Evolutionary conservation across 1,284 basidiomycete species (phyloP).

Genomic region (Cryptococcus floricola): DNA sequence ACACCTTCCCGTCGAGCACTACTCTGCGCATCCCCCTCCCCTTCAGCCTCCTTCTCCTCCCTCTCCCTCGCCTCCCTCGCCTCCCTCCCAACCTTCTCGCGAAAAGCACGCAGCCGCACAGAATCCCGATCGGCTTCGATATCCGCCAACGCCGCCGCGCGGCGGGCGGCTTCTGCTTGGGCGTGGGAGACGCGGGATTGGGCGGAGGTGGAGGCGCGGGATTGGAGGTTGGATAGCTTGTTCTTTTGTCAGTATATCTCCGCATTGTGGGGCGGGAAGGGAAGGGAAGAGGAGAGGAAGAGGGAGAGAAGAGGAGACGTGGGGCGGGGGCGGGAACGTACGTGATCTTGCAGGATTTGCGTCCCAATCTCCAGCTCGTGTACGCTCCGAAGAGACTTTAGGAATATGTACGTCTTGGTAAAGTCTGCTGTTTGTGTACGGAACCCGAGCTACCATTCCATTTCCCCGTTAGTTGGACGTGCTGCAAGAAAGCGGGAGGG

Average conservation of each 20-base stretch:
- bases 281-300: too few relatives aligned
- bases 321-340: constrained; percentile 13
- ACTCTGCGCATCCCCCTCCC: not conserved
- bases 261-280: too few relatives aligned
- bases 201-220: constrained; percentile 9
- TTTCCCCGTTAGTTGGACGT: not conserved
- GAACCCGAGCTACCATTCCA: constrained; percentile 40
- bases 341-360: constrained; percentile 32
- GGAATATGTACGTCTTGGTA: constrained; percentile 28
- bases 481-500: not conserved
- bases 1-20: not conserved
- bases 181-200: constrained; percentile 15
- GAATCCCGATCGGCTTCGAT: constrained; percentile 41
- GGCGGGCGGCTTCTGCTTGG: constrained; percentile 33
- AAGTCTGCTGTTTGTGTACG: constrained; percentile 35
- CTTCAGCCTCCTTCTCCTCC: constrained; percentile 6
- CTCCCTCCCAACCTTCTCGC: constrained; percentile 27
- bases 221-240: constrained; percentile 22
- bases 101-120: constrained; percentile 31
- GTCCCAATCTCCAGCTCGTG: constrained; percentile 37
- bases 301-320: too few relatives aligned
- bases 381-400: constrained; percentile 26
- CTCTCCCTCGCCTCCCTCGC: constrained; percentile 13
- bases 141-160: constrained; percentile 29
- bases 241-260: too few relatives aligned